Conservation (phyloP, 2,329 filamentous ascomycete genomes). For the Diaporthe longicolla region DNA sequence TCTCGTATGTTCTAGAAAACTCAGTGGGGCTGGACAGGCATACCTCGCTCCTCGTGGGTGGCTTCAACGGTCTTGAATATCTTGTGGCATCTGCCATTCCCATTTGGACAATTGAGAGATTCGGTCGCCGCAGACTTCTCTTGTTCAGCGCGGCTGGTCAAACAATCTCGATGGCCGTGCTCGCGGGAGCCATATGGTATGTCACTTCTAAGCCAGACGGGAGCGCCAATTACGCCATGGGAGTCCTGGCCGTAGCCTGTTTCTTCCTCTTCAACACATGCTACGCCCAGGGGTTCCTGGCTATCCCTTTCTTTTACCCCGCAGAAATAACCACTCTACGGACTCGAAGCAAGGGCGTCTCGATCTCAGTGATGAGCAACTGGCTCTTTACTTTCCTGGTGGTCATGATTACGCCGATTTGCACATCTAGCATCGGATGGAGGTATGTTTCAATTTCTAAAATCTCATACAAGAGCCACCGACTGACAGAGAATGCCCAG, state of each 20-base stretch:
- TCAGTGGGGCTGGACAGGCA: conserved; percentile 32
- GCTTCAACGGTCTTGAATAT: conserved; percentile 39
- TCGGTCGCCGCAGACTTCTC: conserved; percentile 33
- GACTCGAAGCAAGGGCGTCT: conserved; percentile 41
- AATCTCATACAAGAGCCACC: neutral
- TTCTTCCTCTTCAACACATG: conserved; percentile 43
- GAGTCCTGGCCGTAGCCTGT: conserved; percentile 35
- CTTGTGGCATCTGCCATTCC: conserved; percentile 30
- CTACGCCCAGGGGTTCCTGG: conserved; percentile 39
- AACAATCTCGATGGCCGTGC: neutral
- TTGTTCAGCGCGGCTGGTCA: conserved; percentile 24
- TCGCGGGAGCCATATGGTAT: conserved; percentile 26
- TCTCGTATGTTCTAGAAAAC: conserved; percentile 34
- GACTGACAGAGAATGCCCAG: neutral
- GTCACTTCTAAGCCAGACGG: conserved; percentile 32
- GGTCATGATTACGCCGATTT: conserved; percentile 45
- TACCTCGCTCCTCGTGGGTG: conserved; percentile 33
- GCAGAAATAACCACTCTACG: conserved; percentile 44
- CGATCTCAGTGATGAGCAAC: conserved; percentile 44
- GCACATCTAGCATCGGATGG: conserved; percentile 44
- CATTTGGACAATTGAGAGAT: conserved; percentile 28
- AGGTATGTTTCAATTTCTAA: conserved; percentile 16
- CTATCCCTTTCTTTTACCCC: conserved; percentile 37
- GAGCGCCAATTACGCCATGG: conserved; percentile 14
- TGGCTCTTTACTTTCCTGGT: conserved; percentile 46